Conservation (phyloP, 2,329 filamentous ascomycete genomes). For the Stemphylium vesicarium region DNA sequence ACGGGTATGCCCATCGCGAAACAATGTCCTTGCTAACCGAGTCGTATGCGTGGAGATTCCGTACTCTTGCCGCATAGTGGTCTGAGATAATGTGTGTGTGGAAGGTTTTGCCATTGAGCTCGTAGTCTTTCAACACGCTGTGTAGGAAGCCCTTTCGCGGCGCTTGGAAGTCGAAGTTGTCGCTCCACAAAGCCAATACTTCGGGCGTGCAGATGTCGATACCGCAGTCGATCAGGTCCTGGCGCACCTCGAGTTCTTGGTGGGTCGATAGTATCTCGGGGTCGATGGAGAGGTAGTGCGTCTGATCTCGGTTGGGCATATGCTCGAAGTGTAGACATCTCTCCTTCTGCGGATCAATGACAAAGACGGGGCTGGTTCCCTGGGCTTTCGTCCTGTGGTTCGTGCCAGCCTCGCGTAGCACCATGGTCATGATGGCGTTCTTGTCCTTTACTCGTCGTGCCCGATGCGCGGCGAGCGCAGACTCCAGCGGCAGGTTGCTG, state of each 20-base stretch:
- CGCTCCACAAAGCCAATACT: constrained; percentile 91
- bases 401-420: constrained; percentile 78
- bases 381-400: constrained; percentile 79
- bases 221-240: constrained; percentile 89
- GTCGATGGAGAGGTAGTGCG: constrained; percentile 74
- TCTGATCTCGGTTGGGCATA: constrained; percentile 71
- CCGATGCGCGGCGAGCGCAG: constrained; percentile 77
- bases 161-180: constrained; percentile 96
- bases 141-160: constrained; percentile 88
- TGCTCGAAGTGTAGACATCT: constrained; percentile 95
- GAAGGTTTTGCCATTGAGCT: constrained; percentile 96
- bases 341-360: constrained; percentile 79
- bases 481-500: constrained; percentile 85
- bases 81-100: constrained; percentile 85
- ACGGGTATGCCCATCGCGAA: constrained; percentile 83
- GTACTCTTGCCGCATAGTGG: constrained; percentile 85
- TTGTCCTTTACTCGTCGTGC: constrained; percentile 82
- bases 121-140: constrained; percentile 94
- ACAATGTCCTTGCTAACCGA: constrained; percentile 87
- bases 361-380: constrained; percentile 79
- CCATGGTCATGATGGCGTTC: constrained; percentile 97
- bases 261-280: constrained; percentile 76
- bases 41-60: constrained; percentile 88
- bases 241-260: constrained; percentile 79
- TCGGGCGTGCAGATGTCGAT: constrained; percentile 98